Conservation (phyloP, 345 rosid genomes). For the Noccaea bulbosa region DNA sequence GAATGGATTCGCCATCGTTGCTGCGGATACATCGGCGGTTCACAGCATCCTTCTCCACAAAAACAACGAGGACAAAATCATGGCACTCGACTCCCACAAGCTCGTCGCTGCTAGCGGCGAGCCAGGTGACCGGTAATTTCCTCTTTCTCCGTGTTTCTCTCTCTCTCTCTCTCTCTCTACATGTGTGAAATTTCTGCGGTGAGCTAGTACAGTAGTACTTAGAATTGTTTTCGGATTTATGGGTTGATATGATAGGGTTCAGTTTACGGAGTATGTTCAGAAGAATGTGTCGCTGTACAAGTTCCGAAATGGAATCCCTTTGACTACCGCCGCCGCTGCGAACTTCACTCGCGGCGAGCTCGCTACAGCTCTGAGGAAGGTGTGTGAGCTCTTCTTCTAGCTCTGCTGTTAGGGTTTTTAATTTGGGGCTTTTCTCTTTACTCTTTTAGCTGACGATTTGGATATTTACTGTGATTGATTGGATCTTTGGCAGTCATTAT, state of each 20-base stretch:
- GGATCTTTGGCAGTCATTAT: not conserved
- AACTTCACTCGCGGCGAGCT: conserved; percentile 94
- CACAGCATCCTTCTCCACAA: conserved; percentile 93
- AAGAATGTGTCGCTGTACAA: conserved; percentile 92
- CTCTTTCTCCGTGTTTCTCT: not conserved
- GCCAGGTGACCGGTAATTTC: conserved; percentile 82
- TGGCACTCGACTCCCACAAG: conserved; percentile 94
- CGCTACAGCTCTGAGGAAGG: conserved; percentile 95
- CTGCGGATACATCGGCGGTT: conserved; percentile 90
- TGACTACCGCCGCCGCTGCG: conserved; percentile 89
- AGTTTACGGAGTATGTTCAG: conserved; percentile 93
- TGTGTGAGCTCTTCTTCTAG: conserved; percentile 25
- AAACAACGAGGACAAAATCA: conserved; percentile 95
- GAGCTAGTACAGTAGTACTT: not conserved
- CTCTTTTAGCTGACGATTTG: not conserved
- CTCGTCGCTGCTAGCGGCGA: conserved; percentile 97
- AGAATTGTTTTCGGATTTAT: not conserved
- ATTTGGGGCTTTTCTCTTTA: not conserved
- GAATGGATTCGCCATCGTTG: conserved; percentile 79
- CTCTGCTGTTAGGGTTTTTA: not conserved
- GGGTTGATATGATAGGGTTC: conserved; percentile 62
- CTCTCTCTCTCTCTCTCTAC: not conserved
- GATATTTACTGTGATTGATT: too few relatives aligned
- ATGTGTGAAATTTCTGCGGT: not conserved
- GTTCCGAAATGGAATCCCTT: conserved; percentile 89